Percentiles rank a stretch among this genome's conserved stretches.
These are phyloP conservation scores for Scenedesmus sp. DNA, from an alignment of 163 green algal genomes.

Conservation along the genomic window DNA sequence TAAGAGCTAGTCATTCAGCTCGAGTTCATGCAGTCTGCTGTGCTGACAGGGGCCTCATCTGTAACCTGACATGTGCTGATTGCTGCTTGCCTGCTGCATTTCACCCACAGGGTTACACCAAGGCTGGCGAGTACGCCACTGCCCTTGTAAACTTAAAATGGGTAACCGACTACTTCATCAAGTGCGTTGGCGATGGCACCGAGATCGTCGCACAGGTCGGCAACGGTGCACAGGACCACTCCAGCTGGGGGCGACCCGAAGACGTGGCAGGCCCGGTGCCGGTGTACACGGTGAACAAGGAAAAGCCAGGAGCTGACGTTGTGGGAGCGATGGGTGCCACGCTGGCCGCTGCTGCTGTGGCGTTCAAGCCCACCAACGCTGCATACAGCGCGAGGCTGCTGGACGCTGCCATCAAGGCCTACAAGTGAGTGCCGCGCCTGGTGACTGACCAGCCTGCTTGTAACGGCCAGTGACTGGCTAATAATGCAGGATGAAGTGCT, in stretches of 20 bases:
- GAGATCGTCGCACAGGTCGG: slow-evolving; percentile 55
- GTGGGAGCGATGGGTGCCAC: slow-evolving; percentile 56
- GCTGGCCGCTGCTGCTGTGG: slow-evolving; percentile 51
- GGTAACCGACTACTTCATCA: slow-evolving; percentile 84
- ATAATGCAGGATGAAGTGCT: too few species aligned
- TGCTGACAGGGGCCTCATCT: too few species aligned
- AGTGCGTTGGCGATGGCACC: slow-evolving; percentile 60
- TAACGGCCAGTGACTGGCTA: too few species aligned
- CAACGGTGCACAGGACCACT: slow-evolving; percentile 54
- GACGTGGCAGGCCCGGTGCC: slow-evolving; percentile 34
- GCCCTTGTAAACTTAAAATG: slow-evolving; percentile 74
- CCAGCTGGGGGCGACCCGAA: slow-evolving; percentile 43
- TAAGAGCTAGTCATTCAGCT: too few species aligned
- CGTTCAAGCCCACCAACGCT: slow-evolving; percentile 43
- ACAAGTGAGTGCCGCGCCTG: slow-evolving; percentile 24
- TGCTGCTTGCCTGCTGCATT: background rate
- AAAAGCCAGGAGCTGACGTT: slow-evolving; percentile 51
- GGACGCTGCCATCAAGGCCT: slow-evolving; percentile 45
- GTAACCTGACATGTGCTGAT: too few species aligned
- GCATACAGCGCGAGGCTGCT: slow-evolving; percentile 41
- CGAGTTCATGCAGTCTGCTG: too few species aligned
- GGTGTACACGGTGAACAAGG: slow-evolving; percentile 39
- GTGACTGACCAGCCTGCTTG: too few species aligned
- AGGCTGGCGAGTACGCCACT: slow-evolving; percentile 52
- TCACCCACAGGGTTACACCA: slow-evolving; percentile 31